Base-by-base conservation (phyloP, 1,284 basidiomycete species). In the Pholiota adiposa region DNA sequence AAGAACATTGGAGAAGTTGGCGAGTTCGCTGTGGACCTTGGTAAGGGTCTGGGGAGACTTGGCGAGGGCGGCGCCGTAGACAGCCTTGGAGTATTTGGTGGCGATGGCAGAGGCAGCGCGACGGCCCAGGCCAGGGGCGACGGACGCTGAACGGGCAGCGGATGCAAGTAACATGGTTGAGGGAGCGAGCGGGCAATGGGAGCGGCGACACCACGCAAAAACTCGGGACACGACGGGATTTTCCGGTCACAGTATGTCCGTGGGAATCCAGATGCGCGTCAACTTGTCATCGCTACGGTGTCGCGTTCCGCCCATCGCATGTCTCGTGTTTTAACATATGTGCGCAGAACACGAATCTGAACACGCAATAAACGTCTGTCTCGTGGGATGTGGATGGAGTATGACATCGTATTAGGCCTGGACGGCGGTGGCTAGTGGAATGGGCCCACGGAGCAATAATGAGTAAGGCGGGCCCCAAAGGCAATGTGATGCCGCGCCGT, bases 1-100 rank as follows among this genome's bases (percentile, higher is more conserved):
- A 75, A 96, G 83, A 70, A 87, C 80, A 71, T 82, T 81, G 65
- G 87, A 80, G 72, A 96, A 84, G 65, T 78, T 74, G 72, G 80
- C 80, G 67, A 99, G 87, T 76, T 98, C 97, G 40, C 83, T 70
- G 73, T 93, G 89, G 68, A 95, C 93, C 76, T 93, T 91, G 77
- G 77, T 87, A 73, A 97, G 87, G 21, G 83, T 80, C 72, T 87
- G 85, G 38, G 92, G 86, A 3, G 91, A 93, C 80, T 95, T 92
- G 70, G 88, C 83, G 72, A 96, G 87, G 18, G 97, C 96, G 56
- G 97, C 97, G 56, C 90, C 87, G 80, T 93, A 99, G 65, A 93
- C 86, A 27, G 97, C 97, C 61, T 93, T 91, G 64, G 97, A 97
- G 79, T 99, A 99, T 79, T 98, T 98, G 75, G 86, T 80, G 49